phyloP scores from a whole-genome alignment of 805 yeast genomes.

The Wickerhamomyces mucosus region DNA sequence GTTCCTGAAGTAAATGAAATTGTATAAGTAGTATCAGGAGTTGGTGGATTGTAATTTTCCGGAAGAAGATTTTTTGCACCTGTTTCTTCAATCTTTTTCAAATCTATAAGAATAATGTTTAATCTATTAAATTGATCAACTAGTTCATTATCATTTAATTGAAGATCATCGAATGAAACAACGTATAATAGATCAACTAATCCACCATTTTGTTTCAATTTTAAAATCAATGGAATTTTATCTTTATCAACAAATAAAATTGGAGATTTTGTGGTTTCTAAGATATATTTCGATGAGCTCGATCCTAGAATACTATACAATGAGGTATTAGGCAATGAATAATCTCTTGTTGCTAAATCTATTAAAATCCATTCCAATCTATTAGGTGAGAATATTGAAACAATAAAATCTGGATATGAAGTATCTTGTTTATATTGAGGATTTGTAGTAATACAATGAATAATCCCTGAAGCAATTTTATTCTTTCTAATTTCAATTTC shows the following conservation, averaged over 20 bases:
- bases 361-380: constrained; percentile 55
- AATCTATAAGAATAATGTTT: constrained; percentile 26
- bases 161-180: constrained; percentile 37
- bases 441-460: constrained; percentile 18
- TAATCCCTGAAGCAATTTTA: constrained; percentile 31
- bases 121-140: constrained; percentile 11
- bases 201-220: constrained; percentile 27
- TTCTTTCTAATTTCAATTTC: constrained; percentile 25
- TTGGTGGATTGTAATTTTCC: constrained; percentile 18
- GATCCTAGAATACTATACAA: constrained; percentile 39
- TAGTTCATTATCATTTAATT: constrained; percentile 17
- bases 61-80: constrained; percentile 29
- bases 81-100: constrained; percentile 24
- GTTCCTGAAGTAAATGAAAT: constrained; percentile 62
- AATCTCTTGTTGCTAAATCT: constrained; percentile 54
- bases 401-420: constrained; percentile 36
- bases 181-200: constrained; percentile 28
- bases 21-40: constrained; percentile 35
- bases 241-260: constrained; percentile 36
- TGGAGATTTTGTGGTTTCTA: constrained; percentile 42
- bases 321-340: constrained; percentile 33
- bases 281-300: constrained; percentile 41
- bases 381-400: constrained; percentile 45
- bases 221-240: constrained; percentile 32
- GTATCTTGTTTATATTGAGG: constrained; percentile 6